Base-by-base conservation (phyloP, 2,329 filamentous ascomycete species). In the Calonectria pauciramosa region DNA sequence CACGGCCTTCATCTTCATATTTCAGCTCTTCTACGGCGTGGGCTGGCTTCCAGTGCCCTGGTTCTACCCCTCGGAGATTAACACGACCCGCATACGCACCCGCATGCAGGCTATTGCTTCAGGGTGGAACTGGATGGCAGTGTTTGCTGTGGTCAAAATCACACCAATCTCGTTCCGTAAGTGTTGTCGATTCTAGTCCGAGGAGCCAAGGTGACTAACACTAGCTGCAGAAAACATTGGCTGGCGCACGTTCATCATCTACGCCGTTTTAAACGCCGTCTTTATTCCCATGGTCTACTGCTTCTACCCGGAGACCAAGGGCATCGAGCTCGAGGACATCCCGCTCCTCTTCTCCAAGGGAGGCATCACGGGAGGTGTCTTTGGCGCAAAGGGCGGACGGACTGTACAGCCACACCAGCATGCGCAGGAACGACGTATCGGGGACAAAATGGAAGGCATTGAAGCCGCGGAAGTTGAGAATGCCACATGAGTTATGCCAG, bases 91-190 rank as follows among this genome's bases (percentile, higher is more conserved):
- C 0, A 83, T 87, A 6, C 82, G 87, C 6, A 83, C 84, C 7
- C 81, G 82, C 14, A 85, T 84, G 74, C 83, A 85, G 68, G 85
- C 87, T 0, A 84, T 88, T 49, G 85, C 83, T 23, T 74, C 71
- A 8, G 72, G 71, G 4, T 74, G 68, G 71, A 69, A 74, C 34
- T 76, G 65, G 74, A 76, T 76, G 74, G 71, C 74, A 18, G 71
- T 74, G 8, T 76, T 76, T 67, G 74, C 74, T 5, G 72, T 91
- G 77, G 90, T 91, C 0, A 95, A 95, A 86, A 94, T 94, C 86
- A 95, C 93, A 0, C 93, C 93, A 1, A 94, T 94, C 84, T 94
- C 95, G 51, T 86, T 93, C 13, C 83, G 69, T 72, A 34, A 56
- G 69, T 89, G 67, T 1, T 13, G 1, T 36, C 18, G 28, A 11